Evolutionary conservation across 192 early-diverging fungal genomes (phyloP).

Genomic region (Podila epigama): DNA sequence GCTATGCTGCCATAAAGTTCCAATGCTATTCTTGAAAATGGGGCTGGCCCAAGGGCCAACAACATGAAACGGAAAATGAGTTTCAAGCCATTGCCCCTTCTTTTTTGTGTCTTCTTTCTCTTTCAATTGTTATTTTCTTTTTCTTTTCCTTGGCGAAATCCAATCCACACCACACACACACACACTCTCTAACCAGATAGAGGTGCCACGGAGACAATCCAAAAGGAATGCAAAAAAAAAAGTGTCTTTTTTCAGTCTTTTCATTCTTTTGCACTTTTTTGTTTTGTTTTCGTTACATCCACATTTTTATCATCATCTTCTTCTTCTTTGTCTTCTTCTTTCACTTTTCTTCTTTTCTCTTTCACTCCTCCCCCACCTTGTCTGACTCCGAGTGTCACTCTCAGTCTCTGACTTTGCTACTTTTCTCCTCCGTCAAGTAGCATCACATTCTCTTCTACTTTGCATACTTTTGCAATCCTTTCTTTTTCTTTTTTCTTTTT

Average conservation of each 20-base stretch:
- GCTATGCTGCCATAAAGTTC: no score
- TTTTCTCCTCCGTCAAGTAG: background rate
- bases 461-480: background rate
- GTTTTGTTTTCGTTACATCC: background rate
- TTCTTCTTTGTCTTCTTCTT: background rate
- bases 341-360: background rate
- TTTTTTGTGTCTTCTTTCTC: background rate
- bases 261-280: background rate
- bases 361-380: background rate
- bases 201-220: no score
- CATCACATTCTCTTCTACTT: background rate
- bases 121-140: background rate
- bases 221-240: no score
- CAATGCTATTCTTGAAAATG: no score
- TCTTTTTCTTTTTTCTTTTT: background rate
- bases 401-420: background rate
- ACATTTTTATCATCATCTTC: background rate
- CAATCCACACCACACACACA: no score
- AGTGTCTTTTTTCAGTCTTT: background rate
- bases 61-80: no score
- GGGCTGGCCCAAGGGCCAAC: no score
- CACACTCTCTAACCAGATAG: background rate
- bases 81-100: no score
- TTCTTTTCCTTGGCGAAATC: background rate
- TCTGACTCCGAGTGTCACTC: background rate